Base-by-base conservation (phyloP, 768 basidiomycete genomes). In the Gloeopeniophorella convolvens region DNA sequence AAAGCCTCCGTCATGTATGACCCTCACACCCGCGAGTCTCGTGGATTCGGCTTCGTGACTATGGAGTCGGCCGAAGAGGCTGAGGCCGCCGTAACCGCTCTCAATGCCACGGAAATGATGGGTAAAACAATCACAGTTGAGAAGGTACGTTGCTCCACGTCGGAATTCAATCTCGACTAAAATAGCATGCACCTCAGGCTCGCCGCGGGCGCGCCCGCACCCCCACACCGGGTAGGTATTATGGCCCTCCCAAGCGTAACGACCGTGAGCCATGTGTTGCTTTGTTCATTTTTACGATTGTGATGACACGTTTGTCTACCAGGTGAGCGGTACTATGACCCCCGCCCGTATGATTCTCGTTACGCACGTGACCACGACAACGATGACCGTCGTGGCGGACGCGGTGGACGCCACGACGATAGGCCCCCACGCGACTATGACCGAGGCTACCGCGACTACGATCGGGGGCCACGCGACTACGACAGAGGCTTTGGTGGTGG, bases 191-290 rank as follows among this genome's bases (percentile, higher is more conserved):
- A 20, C 8, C 6, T 49, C 51, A 90, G 89, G 91, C 91, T 57
- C 86, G 90, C 43, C 85, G 90, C 58, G 91, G 86, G 48, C 84
- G 91, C 54, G 91, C 90, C 15, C 76, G 91, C 57, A 89, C 91
- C 11, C 88, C 95, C 3, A 99, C 95, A 5, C 95, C 95, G 3
- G 95, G 95, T 23, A 72, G 86, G 45, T 99, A 99, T 77, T 90
- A 89, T 55, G 94, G 92, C 0, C 90, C 92, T 40, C 89, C 92
- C 36, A 92, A 94, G 70, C 77, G 88, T 32, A 69, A 72, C 51
- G 83, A 85, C 54, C 66, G 84, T 83, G 59, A 66, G 49, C 23
- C 33, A 16, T 45, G 33, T 21, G 11, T 23, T 36, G 11, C 20
- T 31, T 27, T 23, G 23, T 32, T 36, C 12, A 41, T 36, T 24